phyloP scores from a whole-genome alignment of 2,329 filamentous ascomycete species.

The Fusarium poae region DNA sequence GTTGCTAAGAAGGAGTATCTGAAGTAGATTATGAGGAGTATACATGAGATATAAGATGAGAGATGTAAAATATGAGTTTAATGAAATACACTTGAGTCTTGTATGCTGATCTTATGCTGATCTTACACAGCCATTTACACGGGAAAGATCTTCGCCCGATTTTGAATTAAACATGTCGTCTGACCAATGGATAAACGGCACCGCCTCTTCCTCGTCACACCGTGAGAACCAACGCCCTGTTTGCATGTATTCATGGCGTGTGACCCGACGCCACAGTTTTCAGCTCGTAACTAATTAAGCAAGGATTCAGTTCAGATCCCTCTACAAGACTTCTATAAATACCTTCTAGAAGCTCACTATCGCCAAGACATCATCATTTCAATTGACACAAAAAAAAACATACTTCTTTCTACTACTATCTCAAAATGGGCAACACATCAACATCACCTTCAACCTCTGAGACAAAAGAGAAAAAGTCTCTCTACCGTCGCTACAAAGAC shows the following conservation, averaged over 20 bases:
- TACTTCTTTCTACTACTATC: not conserved
- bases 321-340: constrained; percentile 19
- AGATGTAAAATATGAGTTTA: not conserved
- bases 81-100: too few relatives aligned
- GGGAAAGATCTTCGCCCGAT: not conserved
- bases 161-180: not conserved
- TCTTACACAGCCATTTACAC: not conserved
- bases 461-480: constrained; percentile 23
- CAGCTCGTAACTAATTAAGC: not conserved
- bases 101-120: too few relatives aligned
- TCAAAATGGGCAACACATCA: not conserved
- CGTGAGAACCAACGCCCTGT: constrained; percentile 3
- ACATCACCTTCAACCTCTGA: constrained; percentile 13
- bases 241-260: constrained; percentile 11
- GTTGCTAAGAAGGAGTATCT: constrained; percentile 56
- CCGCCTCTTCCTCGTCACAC: not conserved
- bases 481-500: constrained; percentile 52
- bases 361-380: not conserved
- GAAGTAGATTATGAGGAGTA: constrained; percentile 1
- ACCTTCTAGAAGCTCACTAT: not conserved
- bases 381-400: not conserved
- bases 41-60: not conserved
- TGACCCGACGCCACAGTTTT: constrained; percentile 13
- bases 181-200: not conserved
- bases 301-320: not conserved